Evolutionary conservation across 352 stramenopile species (phyloP).

Genomic region (Plasmopara halstedii): DNA sequence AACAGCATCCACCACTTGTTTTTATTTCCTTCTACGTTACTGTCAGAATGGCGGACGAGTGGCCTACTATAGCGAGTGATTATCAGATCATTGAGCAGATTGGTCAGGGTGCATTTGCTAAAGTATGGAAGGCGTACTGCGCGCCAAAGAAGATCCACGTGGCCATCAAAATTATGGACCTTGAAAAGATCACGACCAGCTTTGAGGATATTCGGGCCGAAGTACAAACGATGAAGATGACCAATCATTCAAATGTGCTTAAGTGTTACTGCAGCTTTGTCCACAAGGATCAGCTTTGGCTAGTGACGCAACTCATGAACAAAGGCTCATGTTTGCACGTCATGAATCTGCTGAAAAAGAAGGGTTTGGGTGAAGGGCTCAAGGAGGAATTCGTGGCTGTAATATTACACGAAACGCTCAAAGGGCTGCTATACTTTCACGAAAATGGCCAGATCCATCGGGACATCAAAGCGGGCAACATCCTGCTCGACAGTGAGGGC

Average conservation of each 20-base stretch:
- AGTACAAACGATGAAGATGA: constrained; percentile 98
- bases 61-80: constrained; percentile 71
- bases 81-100: constrained; percentile 89
- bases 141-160: constrained; percentile 81
- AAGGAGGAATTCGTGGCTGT: constrained; percentile 96
- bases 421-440: constrained; percentile 98
- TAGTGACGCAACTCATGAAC: constrained; percentile 99
- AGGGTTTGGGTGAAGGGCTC: constrained; percentile 79
- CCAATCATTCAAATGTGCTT: constrained; percentile 96
- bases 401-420: constrained; percentile 95
- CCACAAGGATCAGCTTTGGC: constrained; percentile 95
- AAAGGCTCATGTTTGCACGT: constrained; percentile 98
- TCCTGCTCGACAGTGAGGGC: constrained; percentile 89
- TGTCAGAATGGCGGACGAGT: constrained; percentile 68
- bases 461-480: constrained; percentile 99
- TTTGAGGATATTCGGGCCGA: constrained; percentile 90
- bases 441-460: constrained; percentile 97
- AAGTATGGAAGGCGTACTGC: constrained; percentile 95
- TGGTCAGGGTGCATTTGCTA: constrained; percentile 95
- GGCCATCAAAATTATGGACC: constrained; percentile 99
- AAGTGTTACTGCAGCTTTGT: constrained; percentile 97
- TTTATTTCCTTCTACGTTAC: constrained; percentile 1
- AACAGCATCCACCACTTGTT: constrained; percentile 21
- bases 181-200: constrained; percentile 97
- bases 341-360: constrained; percentile 92